Percentiles rank a stretch among this genome's conserved stretches.
Evolutionary conservation across 805 yeast species (phyloP).

Genomic region (Gaillardinia entomophila): DNA sequence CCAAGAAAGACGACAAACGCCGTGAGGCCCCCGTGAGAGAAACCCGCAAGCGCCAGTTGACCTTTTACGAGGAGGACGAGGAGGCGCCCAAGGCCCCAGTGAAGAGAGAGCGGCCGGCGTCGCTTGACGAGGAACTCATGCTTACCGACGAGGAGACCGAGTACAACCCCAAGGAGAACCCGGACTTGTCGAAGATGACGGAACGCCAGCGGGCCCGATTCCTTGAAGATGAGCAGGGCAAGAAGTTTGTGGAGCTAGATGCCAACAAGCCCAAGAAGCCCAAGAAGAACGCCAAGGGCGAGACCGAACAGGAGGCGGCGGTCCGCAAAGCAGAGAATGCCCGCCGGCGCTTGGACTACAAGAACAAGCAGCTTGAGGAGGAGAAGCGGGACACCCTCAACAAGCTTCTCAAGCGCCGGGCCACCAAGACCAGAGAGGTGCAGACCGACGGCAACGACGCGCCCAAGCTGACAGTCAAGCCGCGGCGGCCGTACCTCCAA

Average conservation of each 20-base stretch:
- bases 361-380: slow-evolving; percentile 78
- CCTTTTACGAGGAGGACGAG: slow-evolving; percentile 34
- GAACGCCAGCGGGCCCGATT: slow-evolving; percentile 50
- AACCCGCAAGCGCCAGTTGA: slow-evolving; percentile 30
- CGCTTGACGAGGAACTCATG: slow-evolving; percentile 28
- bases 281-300: slow-evolving; percentile 42
- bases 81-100: slow-evolving; percentile 12
- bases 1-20: background rate
- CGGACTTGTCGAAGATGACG: slow-evolving; percentile 46
- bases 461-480: slow-evolving; percentile 8
- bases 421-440: slow-evolving; percentile 56
- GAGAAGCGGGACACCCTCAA: slow-evolving; percentile 91
- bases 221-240: slow-evolving; percentile 23
- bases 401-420: slow-evolving; percentile 77
- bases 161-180: slow-evolving; percentile 34
- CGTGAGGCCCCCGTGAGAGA: slow-evolving; percentile 13
- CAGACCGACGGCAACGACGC: slow-evolving; percentile 17
- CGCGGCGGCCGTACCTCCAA: background rate
- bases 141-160: slow-evolving; percentile 40
- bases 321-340: slow-evolving; percentile 82
- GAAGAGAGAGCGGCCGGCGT: slow-evolving; percentile 19
- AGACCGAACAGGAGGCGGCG: slow-evolving; percentile 81
- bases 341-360: slow-evolving; percentile 78
- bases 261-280: slow-evolving; percentile 17
- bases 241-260: slow-evolving; percentile 23